Percentiles rank a stretch among this genome's conserved stretches.
Conservation (phyloP, 2,329 filamentous ascomycete species). For the Cercospora brassicicola region DNA sequence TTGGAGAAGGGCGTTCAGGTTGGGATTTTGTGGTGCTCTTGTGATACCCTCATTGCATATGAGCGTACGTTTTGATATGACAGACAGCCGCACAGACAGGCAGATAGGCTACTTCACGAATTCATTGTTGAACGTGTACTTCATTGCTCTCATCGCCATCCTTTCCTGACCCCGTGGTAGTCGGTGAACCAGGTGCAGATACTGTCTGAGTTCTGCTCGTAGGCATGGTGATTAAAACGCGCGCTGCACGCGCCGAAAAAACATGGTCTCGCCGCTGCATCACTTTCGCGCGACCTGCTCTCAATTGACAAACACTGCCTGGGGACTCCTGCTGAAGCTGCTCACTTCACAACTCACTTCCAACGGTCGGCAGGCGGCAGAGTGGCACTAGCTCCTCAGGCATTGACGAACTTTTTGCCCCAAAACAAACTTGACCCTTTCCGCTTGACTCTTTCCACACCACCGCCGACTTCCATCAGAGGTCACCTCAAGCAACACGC, state of each 20-base stretch:
- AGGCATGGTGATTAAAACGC: background rate
- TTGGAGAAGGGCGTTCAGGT: conserved; percentile 14
- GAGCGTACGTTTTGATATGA: conserved; percentile 8
- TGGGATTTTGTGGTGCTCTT: conserved; percentile 1
- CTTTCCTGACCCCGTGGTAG: background rate
- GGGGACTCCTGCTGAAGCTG: background rate
- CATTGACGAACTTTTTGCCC: conserved; percentile 6
- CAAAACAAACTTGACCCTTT: conserved; percentile 7
- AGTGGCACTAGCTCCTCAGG: conserved; percentile 4
- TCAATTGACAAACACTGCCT: conserved; percentile 1
- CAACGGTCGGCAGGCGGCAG: conserved; percentile 12
- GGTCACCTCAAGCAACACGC: background rate
- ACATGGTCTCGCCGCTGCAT: background rate
- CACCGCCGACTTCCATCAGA: conserved; percentile 3
- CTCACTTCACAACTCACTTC: conserved; percentile 1
- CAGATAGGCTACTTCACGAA: conserved; percentile 1
- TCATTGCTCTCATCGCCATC: background rate
- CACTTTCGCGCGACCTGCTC: background rate
- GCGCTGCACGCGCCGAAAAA: background rate
- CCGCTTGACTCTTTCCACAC: conserved; percentile 6
- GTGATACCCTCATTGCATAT: conserved; percentile 24
- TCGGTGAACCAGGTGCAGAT: background rate
- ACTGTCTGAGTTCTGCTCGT: background rate
- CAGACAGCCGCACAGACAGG: background rate
- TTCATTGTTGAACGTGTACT: background rate